Conservation (phyloP, 495 filamentous ascomycete species). For the Tuber borchii region DNA sequence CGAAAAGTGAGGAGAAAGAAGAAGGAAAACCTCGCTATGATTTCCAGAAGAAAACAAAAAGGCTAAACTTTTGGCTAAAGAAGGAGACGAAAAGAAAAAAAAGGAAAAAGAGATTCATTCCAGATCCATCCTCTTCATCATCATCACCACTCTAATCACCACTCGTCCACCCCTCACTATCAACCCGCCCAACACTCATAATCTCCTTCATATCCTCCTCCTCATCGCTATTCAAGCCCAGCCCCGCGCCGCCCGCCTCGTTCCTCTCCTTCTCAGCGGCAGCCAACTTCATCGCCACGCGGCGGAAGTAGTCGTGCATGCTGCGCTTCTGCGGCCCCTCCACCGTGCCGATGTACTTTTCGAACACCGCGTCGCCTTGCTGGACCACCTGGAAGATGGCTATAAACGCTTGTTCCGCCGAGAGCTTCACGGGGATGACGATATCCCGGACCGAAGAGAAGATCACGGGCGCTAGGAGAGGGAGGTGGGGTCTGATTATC, state of each 20-base stretch:
- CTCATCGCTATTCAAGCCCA: constrained; percentile 82
- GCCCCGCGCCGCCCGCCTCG: constrained; percentile 77
- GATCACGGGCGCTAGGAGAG: constrained; percentile 68
- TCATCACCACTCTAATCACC: constrained; percentile 30
- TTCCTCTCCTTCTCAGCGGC: constrained; percentile 76
- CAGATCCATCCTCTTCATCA: constrained; percentile 16
- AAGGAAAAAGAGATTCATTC: constrained; percentile 1
- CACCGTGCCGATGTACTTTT: constrained; percentile 69
- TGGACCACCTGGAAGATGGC: constrained; percentile 90
- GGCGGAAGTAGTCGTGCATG: constrained; percentile 97
- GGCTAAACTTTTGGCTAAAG: neutral
- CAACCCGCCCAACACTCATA: constrained; percentile 89
- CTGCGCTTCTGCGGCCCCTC: constrained; percentile 63
- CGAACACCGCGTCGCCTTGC: constrained; percentile 76
- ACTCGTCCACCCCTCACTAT: constrained; percentile 57
- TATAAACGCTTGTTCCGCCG: constrained; percentile 89
- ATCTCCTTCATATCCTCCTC: constrained; percentile 89
- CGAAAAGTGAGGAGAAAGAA: neutral
- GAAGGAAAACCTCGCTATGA: constrained; percentile 6
- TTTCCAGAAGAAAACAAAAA: neutral
- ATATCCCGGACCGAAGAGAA: constrained; percentile 86
- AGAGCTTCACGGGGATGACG: constrained; percentile 92
- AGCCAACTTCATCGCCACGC: constrained; percentile 73
- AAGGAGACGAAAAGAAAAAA: neutral
- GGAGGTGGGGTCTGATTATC: constrained; percentile 68